These are phyloP conservation scores for Jaenimonas drosophilae DNA, from an alignment of 208 protist species.

Conservation along the genomic window DNA sequence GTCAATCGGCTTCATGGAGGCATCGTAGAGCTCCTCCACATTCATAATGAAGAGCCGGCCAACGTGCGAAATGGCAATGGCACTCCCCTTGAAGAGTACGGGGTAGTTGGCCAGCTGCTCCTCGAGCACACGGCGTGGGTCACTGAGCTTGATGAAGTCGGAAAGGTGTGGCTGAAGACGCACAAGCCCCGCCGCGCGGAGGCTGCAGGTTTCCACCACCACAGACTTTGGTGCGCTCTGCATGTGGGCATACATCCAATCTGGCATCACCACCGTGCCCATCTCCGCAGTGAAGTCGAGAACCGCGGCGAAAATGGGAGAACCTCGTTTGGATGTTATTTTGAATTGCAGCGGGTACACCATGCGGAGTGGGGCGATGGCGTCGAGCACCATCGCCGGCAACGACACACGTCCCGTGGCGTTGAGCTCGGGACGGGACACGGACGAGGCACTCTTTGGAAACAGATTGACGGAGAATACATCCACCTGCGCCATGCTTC, in stretches of 20 bases:
- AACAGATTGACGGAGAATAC: conserved; percentile 18
- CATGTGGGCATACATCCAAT: conserved; percentile 92
- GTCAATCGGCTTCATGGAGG: conserved; percentile 24
- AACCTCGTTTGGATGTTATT: conserved; percentile 29
- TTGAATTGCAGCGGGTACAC: conserved; percentile 90
- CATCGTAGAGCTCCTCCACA: conserved; percentile 73
- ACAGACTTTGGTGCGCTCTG: conserved; percentile 34
- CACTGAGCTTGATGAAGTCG: conserved; percentile 88
- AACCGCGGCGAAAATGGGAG: conserved; percentile 76
- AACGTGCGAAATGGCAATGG: conserved; percentile 89
- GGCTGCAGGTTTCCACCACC: conserved; percentile 66
- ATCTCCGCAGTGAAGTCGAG: conserved; percentile 90
- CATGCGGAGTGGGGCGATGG: conserved; percentile 68
- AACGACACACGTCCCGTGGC: conserved; percentile 81
- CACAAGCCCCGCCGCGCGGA: conserved; percentile 79
- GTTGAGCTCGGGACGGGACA: conserved; percentile 37
- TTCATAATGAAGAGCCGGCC: conserved; percentile 80
- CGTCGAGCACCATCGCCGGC: conserved; percentile 58
- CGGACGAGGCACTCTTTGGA: conserved; percentile 17
- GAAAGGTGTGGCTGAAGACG: conserved; percentile 88
- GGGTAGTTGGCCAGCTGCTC: conserved; percentile 83
- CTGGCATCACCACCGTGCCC: conserved; percentile 82
- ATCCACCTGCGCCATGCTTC: background rate
- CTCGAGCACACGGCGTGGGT: conserved; percentile 91
- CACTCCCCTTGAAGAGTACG: conserved; percentile 79